phyloP scores from a whole-genome alignment of 371 early-diverging fungal species.

The Apophysomyces trapeziformis region DNA sequence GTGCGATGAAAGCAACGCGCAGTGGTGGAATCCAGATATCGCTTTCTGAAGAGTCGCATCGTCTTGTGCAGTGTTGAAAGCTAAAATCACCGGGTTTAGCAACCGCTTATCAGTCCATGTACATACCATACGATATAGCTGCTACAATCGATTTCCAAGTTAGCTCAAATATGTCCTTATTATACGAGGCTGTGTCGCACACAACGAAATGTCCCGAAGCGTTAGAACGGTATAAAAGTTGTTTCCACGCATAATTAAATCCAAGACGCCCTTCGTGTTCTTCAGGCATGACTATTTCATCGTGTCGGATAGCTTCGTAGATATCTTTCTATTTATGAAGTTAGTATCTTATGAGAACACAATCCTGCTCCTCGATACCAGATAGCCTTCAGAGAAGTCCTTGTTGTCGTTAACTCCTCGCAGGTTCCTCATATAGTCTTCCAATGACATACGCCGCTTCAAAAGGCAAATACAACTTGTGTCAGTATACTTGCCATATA shows the following conservation, averaged over 20 bases:
- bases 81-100: constrained; percentile 31
- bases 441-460: constrained; percentile 80
- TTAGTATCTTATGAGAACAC: background rate
- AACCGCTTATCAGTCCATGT: background rate
- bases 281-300: constrained; percentile 88
- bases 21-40: constrained; percentile 80
- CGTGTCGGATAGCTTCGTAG: constrained; percentile 75
- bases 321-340: constrained; percentile 50
- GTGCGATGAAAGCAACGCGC: constrained; percentile 75
- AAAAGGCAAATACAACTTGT: constrained; percentile 8
- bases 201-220: constrained; percentile 51
- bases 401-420: constrained; percentile 77
- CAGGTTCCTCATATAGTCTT: constrained; percentile 84
- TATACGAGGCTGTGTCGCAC: constrained; percentile 59
- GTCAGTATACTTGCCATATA: background rate
- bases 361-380: constrained; percentile 48
- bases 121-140: constrained; percentile 70
- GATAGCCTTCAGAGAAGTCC: constrained; percentile 74
- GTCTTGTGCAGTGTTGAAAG: constrained; percentile 84
- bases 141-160: constrained; percentile 69
- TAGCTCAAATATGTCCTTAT: constrained; percentile 67
- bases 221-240: constrained; percentile 68
- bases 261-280: constrained; percentile 94
- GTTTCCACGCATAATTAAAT: constrained; percentile 94
- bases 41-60: constrained; percentile 79